These are phyloP conservation scores for Maudiozyma bulderi DNA, from an alignment of 805 yeast species.

Conservation along the genomic window DNA sequence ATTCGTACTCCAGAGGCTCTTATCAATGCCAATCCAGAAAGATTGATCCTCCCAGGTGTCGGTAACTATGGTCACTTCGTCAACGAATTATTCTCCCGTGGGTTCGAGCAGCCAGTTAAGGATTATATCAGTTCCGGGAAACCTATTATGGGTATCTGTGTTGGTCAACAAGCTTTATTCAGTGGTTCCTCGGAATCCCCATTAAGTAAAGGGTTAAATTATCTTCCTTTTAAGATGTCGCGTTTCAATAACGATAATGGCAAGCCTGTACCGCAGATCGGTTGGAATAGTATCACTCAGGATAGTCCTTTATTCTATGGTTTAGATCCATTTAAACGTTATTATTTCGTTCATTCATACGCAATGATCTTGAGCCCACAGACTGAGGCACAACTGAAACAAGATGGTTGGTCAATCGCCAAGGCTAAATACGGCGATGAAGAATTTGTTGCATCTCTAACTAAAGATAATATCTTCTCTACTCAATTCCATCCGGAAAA, in stretches of 20 bases:
- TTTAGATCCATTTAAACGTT: constrained; percentile 56
- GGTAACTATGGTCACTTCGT: constrained; percentile 96
- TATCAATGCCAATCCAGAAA: constrained; percentile 34
- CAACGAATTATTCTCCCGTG: constrained; percentile 49
- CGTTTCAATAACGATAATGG: constrained; percentile 43
- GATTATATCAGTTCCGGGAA: constrained; percentile 66
- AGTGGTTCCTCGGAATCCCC: constrained; percentile 67
- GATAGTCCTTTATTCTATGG: constrained; percentile 41
- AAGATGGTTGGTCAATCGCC: constrained; percentile 61
- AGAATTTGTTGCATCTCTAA: constrained; percentile 71
- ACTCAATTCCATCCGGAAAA: constrained; percentile 99
- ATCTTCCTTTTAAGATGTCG: constrained; percentile 42
- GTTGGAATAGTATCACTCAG: constrained; percentile 65
- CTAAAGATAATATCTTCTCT: constrained; percentile 74
- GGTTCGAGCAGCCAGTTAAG: constrained; percentile 55
- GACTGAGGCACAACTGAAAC: constrained; percentile 24
- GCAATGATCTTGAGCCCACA: constrained; percentile 55
- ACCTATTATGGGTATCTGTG: constrained; percentile 94
- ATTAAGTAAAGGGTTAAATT: constrained; percentile 48
- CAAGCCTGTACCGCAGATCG: constrained; percentile 93
- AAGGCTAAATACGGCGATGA: constrained; percentile 68
- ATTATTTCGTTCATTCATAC: constrained; percentile 91
- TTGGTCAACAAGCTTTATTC: constrained; percentile 85
- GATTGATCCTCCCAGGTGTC: constrained; percentile 86
- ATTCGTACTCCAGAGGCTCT: constrained; percentile 53